A percentile compares a stretch with the other conserved stretches of the same genome.
These are phyloP conservation scores for Prunus armeniaca DNA, from an alignment of 306 rosid genomes.

Conservation along the genomic window DNA sequence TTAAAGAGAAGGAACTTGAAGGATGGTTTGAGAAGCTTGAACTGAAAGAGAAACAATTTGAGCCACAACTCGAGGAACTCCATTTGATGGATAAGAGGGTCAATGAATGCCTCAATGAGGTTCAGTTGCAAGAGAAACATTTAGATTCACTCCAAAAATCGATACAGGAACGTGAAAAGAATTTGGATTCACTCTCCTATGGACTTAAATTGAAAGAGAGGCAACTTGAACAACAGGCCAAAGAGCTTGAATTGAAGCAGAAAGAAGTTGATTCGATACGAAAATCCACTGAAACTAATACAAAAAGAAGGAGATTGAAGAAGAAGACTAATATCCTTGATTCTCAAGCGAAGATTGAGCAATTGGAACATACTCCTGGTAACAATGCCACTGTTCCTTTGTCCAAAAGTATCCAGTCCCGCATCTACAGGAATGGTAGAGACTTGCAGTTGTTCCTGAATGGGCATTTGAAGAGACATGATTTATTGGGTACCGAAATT, in stretches of 20 bases:
- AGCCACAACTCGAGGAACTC: conserved; percentile 3
- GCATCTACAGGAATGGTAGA: conserved; percentile 17
- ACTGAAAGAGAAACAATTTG: neutral
- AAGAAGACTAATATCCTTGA: neutral
- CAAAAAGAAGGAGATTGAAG: too few relatives aligned
- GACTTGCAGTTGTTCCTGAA: conserved; percentile 31
- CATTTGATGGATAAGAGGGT: conserved; percentile 6
- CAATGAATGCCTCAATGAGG: conserved; percentile 23
- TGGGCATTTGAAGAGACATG: conserved; percentile 32
- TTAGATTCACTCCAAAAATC: neutral
- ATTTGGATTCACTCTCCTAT: conserved; percentile 7
- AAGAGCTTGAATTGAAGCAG: conserved; percentile 25
- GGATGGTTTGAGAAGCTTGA: neutral
- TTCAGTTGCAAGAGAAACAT: conserved; percentile 20
- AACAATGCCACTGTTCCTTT: conserved; percentile 1
- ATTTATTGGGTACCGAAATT: conserved; percentile 17
- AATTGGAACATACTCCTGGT: conserved; percentile 1
- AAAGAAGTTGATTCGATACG: conserved; percentile 12
- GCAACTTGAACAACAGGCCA: conserved; percentile 19
- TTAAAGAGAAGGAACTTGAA: conserved; percentile 8
- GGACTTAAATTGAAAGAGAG: conserved; percentile 30
- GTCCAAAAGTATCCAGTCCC: neutral
- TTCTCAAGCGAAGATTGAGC: conserved; percentile 24
- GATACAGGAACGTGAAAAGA: conserved; percentile 2
- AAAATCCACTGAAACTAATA: neutral